These are phyloP conservation scores for Shiraia bambusicola DNA, from an alignment of 2,329 filamentous ascomycete genomes.

Conservation along the genomic window DNA sequence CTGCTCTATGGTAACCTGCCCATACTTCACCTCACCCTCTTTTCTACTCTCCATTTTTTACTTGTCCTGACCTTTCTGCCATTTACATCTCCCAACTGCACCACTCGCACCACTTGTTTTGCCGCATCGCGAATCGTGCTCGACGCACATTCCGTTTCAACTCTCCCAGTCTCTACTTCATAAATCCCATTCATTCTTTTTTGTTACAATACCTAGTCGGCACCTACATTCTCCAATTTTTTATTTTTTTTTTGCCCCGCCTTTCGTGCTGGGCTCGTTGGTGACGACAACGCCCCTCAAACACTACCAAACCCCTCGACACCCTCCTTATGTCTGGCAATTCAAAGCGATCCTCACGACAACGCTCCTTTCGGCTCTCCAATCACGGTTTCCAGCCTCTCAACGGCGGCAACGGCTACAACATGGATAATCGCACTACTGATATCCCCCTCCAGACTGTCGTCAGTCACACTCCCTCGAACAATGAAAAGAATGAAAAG, in stretches of 20 bases:
- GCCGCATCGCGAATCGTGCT: constrained; percentile 28
- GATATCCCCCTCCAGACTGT: constrained; percentile 64
- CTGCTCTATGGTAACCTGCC: constrained; percentile 7
- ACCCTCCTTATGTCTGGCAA: constrained; percentile 22
- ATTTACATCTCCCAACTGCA: constrained; percentile 16
- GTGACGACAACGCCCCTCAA: constrained; percentile 16
- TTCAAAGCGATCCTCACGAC: constrained; percentile 26
- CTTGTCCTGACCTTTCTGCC: not conserved
- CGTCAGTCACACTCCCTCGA: constrained; percentile 49
- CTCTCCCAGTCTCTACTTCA: constrained; percentile 9
- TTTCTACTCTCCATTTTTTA: constrained; percentile 10
- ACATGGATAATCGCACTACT: constrained; percentile 53
- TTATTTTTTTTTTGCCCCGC: constrained; percentile 10
- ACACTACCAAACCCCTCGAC: constrained; percentile 8
- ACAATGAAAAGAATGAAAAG: constrained; percentile 43
- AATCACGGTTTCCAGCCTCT: constrained; percentile 42
- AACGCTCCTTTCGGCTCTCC: constrained; percentile 39
- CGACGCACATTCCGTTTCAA: constrained; percentile 34
- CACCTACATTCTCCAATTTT: constrained; percentile 8
- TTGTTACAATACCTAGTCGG: not conserved
- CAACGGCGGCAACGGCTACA: constrained; percentile 29
- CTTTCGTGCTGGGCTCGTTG: constrained; percentile 5
- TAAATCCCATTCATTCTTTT: too few relatives aligned
- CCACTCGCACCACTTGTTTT: constrained; percentile 13
- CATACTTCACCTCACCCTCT: constrained; percentile 9